Evolutionary conservation across 257 asterid species (phyloP).

Genomic region (Agastache rugosa): DNA sequence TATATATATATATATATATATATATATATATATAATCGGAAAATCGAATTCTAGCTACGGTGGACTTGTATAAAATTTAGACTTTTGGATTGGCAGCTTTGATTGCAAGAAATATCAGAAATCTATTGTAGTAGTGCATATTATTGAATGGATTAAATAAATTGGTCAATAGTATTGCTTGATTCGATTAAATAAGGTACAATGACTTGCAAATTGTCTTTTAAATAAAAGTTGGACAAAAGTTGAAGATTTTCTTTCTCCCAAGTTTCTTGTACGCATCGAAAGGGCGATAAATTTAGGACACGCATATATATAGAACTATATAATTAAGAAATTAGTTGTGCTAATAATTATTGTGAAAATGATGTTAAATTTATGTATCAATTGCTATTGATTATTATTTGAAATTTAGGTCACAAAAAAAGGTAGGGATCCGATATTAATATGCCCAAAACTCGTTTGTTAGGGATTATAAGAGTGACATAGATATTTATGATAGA

Average conservation of each 20-base stretch:
- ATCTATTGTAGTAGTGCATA: too few species aligned
- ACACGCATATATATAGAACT: background rate
- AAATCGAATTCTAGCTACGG: background rate
- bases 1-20: too few species aligned
- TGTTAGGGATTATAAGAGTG: too few species aligned
- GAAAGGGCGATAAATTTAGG: background rate
- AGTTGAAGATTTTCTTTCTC: conserved; percentile 19
- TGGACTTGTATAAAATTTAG: too few species aligned
- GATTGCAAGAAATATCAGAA: background rate
- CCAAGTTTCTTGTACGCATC: conserved; percentile 48
- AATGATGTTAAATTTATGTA: background rate
- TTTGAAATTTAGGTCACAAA: background rate
- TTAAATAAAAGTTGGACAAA: conserved; percentile 1
- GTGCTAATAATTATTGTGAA: background rate
- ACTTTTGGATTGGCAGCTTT: too few species aligned
- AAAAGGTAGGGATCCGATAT: too few species aligned
- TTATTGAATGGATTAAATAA: conserved; percentile 15
- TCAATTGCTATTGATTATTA: background rate
- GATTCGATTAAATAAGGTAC: conserved; percentile 37
- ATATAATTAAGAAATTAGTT: background rate
- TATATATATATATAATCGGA: too few species aligned
- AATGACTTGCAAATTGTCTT: conserved; percentile 46
- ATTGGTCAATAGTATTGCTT: conserved; percentile 28
- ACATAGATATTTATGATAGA: too few species aligned
- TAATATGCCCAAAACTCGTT: too few species aligned